These are phyloP conservation scores for Fusarium brevicatenulatum DNA, from an alignment of 2,329 filamentous ascomycete species.

Conservation along the genomic window DNA sequence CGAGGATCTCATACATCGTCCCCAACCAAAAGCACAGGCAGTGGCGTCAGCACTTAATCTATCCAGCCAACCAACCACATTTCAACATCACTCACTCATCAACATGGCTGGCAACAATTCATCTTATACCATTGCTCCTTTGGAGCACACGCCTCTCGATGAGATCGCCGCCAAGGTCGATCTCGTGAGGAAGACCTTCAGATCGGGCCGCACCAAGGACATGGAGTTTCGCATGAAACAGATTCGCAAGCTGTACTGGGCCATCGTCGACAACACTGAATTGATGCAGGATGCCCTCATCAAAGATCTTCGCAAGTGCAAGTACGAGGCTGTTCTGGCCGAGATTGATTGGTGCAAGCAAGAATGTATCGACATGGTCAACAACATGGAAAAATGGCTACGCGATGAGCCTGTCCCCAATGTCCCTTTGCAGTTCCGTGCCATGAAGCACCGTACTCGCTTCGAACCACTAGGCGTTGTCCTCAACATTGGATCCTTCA, in stretches of 20 bases:
- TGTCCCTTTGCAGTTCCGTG: constrained; percentile 73
- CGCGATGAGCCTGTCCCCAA: constrained; percentile 81
- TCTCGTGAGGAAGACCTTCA: constrained; percentile 74
- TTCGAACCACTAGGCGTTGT: constrained; percentile 89
- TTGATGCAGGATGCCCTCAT: constrained; percentile 79
- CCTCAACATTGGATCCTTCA: constrained; percentile 91
- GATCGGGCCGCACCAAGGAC: constrained; percentile 82
- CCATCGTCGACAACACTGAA: constrained; percentile 78
- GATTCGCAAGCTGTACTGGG: constrained; percentile 96
- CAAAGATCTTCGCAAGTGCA: constrained; percentile 81
- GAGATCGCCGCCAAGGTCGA: constrained; percentile 71
- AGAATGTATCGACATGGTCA: constrained; percentile 81
- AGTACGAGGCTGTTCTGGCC: constrained; percentile 76
- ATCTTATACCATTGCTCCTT: constrained; percentile 55
- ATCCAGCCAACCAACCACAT: constrained; percentile 15
- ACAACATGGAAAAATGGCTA: constrained; percentile 82
- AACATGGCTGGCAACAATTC: constrained; percentile 52
- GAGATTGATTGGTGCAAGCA: constrained; percentile 84
- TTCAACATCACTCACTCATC: constrained; percentile 2
- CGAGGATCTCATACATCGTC: not conserved
- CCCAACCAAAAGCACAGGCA: not conserved
- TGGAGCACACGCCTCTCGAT: constrained; percentile 72
- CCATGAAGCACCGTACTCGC: constrained; percentile 78
- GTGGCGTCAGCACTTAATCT: constrained; percentile 23
- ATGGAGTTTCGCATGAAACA: constrained; percentile 85